Evolutionary conservation across 2,329 filamentous ascomycete genomes (phyloP), one percentile per base, ranked within the genome.

Genomic region (Laburnicola sp.): DNA sequence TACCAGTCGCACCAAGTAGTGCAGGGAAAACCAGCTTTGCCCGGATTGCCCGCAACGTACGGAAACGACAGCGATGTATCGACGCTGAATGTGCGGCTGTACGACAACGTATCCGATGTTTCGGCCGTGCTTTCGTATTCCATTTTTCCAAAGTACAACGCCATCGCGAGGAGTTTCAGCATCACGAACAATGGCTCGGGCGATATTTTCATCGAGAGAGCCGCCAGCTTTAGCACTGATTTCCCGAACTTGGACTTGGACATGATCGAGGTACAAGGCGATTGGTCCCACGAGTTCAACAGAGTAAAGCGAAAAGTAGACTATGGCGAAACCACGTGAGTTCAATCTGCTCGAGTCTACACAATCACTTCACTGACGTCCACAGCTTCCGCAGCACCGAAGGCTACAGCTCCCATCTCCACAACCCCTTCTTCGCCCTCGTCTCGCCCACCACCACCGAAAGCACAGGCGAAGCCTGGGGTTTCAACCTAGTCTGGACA

Each of bases 381-480:
- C 23, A 54, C 36, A 83, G 82, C 4, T 86, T 87, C 63, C 80
- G 81, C 11, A 86, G 83, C 57, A 79, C 76, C 0, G 79, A 78
- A 2, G 85, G 85, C 1, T 87, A 84, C 62, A 83, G 84, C 0
- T 86, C 83, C 0, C 82, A 86, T 57, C 72, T 83, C 1, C 82
- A 86, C 63, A 87, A 87, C 58, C 84, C 84, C 0, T 87, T 87
- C 71, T 75, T 87, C 22, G 77, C 82, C 0, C 68, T 87, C 2
- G 75, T 82, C 0, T 73, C 80, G 2, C 79, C 83, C 0, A 74
- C 73, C 0, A 82, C 84, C 0, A 87, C 84, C 1, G 84, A 87
- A 59, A 78, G 78, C 0, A 75, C 78, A 2, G 85, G 85, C 1
- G 78, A 86, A 32, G 83, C 81, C 5, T 87, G 82, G 77, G 85